Evolutionary conservation across 2,329 filamentous ascomycete genomes (phyloP), one percentile per base, ranked within the genome.

Genomic region (Trichoderma hamatum): DNA sequence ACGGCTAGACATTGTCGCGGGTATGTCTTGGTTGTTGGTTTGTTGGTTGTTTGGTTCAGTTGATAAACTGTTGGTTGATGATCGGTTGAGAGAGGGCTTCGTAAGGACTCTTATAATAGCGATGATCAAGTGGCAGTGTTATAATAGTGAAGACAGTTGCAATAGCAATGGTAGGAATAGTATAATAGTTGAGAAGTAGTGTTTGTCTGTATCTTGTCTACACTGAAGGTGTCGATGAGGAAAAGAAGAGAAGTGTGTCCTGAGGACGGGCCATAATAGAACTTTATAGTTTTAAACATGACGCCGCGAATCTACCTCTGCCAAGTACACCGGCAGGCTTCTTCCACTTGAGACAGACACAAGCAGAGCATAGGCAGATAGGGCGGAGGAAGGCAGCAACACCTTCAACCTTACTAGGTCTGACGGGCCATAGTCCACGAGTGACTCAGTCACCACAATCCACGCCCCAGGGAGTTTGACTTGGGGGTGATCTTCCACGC

Each of bases 1-100:
- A 55, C 19, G 62, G 59, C 24, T 43, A 24, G 61, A 52, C 68
- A 69, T 69, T 46, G 51, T 69, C 34, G 46, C 60, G 24, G 55
- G 54, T 69, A 24, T 51, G 39, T 36, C 54, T 52, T 21, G 24
- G 56, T 55, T 55, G 16, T 34, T 43, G 54, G 30, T 13, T 67
- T 39, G n/a, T 19, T 52, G 30, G 7, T 67, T 39, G n/a, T 19
- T 52, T 67, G 54, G 21, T 39, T 9, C 3, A 5, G 5, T 19
- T 19, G 19, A 19, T 39, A 19, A 39, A 39, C 14, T 7, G 36
- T 43, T n/a, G 39, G 39, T 43, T 43, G 39, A n/a, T 51, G 28
- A 28, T 52, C 19, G 60, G 14, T 13, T 43, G 16, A n/a, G 46
- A 51, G 54, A 2, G 36, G 54, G 1, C 43, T n/a, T 28, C n/a